Evolutionary conservation across 371 early-diverging fungal genomes (phyloP), one percentile per base, ranked within the genome.

Genomic region (Mucor piriformis): DNA sequence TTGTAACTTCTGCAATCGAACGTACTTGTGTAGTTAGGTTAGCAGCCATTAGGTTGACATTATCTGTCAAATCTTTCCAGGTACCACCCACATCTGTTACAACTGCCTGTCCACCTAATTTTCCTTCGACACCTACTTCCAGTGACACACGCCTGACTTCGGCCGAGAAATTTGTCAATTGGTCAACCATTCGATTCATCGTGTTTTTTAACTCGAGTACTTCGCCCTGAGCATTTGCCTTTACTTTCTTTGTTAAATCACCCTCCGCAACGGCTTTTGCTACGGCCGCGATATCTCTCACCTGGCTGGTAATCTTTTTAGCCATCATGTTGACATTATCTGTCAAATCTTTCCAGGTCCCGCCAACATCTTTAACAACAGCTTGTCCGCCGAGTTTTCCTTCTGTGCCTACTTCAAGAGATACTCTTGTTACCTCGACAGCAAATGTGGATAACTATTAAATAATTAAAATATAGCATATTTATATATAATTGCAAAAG

Each of bases 381-480:
- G 87, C 89, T 62, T 84, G 83, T 10, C 81, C 88, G 37, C 81
- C 88, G 2, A 81, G 63, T 44, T 63, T 67, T n/a, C 83, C 83
- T 40, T 81, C 77, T 18, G 73, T 51, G 21, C 74, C 72, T 40
- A 77, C 75, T 59, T 77, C 72, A 33, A 59, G 53, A 2, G 82
- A 73, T 2, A 84, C 77, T 2, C 81, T 64, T 16, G 73, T 81
- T 7, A 89, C 85, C 59, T 89, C 89, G 0, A 72, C 69, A 5
- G 85, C 84, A 63, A 86, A 83, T 1, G 72, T 78, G 50, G 54
- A 77, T 54, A 69, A 66, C 74, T 50, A 59, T 44, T 0, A 15
- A 23, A 29, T 29, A 49, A 38, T 40, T 15, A 35, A 34, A 40
- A 40, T 18, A 1, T 13, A 11, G 5, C 34, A 20, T 34, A 37